These are phyloP conservation scores for Wickerhamiella infanticola DNA, from an alignment of 1,139 yeast genomes.

Conservation along the genomic window DNA sequence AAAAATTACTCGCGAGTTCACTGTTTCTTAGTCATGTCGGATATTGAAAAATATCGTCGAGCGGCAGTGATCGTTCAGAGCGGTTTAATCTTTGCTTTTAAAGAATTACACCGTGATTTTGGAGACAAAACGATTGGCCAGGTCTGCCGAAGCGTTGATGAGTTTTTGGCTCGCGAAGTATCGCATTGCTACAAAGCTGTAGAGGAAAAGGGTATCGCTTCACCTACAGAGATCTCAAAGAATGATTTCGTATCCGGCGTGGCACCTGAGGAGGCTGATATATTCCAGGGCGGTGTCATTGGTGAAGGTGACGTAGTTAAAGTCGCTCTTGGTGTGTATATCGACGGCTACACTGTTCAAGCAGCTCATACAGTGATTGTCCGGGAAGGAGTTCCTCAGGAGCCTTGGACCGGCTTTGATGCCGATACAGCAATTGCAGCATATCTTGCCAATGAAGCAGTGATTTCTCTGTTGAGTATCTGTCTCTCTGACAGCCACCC, in stretches of 20 bases:
- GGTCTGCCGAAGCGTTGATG: constrained; percentile 68
- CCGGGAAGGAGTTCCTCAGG: constrained; percentile 40
- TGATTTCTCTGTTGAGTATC: constrained; percentile 58
- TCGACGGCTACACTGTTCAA: constrained; percentile 87
- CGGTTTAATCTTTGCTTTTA: constrained; percentile 49
- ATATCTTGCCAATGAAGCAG: constrained; percentile 75
- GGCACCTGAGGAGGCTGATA: constrained; percentile 74
- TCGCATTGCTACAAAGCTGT: constrained; percentile 10
- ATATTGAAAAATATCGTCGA: constrained; percentile 58
- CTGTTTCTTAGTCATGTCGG: constrained; percentile 26
- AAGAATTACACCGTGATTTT: constrained; percentile 43
- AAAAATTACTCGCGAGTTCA: constrained; percentile 23
- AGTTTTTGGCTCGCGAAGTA: constrained; percentile 32
- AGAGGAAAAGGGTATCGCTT: constrained; percentile 62
- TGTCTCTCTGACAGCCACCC: constrained; percentile 48
- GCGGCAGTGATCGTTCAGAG: constrained; percentile 93
- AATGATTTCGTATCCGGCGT: constrained; percentile 67
- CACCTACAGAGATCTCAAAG: constrained; percentile 79
- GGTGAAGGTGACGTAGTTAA: constrained; percentile 75
- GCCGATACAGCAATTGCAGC: constrained; percentile 89
- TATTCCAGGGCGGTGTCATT: constrained; percentile 28
- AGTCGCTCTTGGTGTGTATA: constrained; percentile 70
- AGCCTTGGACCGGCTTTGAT: constrained; percentile 66
- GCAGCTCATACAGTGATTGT: constrained; percentile 77
- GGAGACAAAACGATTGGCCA: constrained; percentile 44